phyloP scores from a whole-genome alignment of 179 eudicot genomes.

The Nepenthes alata region DNA sequence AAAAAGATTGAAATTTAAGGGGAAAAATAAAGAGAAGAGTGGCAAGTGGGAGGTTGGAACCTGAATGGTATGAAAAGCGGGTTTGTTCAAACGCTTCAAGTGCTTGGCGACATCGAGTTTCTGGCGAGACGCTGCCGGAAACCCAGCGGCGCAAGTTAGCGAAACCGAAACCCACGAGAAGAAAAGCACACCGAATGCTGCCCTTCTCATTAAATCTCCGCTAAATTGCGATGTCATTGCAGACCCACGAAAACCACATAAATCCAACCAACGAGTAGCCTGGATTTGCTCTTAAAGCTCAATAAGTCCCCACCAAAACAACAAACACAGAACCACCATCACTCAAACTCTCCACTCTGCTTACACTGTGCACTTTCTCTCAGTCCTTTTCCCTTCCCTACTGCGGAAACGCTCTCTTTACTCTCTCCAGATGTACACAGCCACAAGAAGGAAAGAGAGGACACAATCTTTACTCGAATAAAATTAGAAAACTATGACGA shows the following conservation, averaged over 20 bases:
- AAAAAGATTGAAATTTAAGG: background rate
- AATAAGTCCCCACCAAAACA: conserved; percentile 13
- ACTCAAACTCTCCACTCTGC: background rate
- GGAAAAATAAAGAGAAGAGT: background rate
- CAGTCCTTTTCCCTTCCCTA: no score
- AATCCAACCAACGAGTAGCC: no score
- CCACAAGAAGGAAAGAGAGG: no score
- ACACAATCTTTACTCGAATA: no score
- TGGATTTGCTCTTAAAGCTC: conserved; percentile 11
- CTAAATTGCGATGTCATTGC: no score
- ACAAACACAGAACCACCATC: background rate
- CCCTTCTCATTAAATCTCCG: no score
- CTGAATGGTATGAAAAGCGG: conserved; percentile 59
- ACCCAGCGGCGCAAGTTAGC: conserved; percentile 32
- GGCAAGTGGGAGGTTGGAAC: conserved; percentile 12
- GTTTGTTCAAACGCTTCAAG: conserved; percentile 71
- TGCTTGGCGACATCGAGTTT: conserved; percentile 60
- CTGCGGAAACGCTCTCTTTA: no score
- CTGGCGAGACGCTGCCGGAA: conserved; percentile 39
- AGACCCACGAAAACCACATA: no score
- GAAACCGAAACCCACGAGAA: conserved; percentile 10
- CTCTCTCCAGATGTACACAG: no score
- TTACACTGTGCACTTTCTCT: conserved; percentile 15
- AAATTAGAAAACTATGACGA: no score
- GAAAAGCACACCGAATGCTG: conserved; percentile 5